phyloP scores from a whole-genome alignment of 495 filamentous ascomycete genomes.

The Daldinia caldariorum region DNA sequence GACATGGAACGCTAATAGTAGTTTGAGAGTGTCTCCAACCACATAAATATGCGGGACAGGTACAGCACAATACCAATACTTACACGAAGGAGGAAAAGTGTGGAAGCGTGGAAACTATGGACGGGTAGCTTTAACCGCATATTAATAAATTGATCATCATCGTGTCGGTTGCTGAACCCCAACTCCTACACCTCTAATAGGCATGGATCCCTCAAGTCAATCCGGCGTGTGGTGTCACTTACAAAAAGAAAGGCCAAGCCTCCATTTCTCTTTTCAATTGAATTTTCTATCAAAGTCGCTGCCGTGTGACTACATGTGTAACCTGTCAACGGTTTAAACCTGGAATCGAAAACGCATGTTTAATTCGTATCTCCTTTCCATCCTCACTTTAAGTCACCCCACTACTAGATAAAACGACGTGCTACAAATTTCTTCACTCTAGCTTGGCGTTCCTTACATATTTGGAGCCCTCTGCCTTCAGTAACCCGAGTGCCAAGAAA shows the following conservation, averaged over 20 bases:
- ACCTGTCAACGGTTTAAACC: slow-evolving; percentile 4
- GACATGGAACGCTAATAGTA: not conserved
- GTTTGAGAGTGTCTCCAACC: not conserved
- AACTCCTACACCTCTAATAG: slow-evolving; percentile 25
- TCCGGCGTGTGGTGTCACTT: slow-evolving; percentile 20
- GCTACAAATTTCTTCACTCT: slow-evolving; percentile 5
- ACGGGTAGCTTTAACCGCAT: slow-evolving; percentile 38
- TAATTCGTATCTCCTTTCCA: not conserved
- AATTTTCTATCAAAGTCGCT: slow-evolving; percentile 11
- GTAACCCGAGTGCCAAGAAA: slow-evolving; percentile 27
- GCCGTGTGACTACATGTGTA: slow-evolving; percentile 4
- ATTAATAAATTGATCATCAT: slow-evolving; percentile 37
- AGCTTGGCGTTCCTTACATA: slow-evolving; percentile 20
- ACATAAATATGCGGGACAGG: too few species aligned
- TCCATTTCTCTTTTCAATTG: slow-evolving; percentile 15
- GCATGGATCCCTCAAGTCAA: slow-evolving; percentile 16
- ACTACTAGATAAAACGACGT: slow-evolving; percentile 19
- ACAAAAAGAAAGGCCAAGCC: slow-evolving; percentile 17
- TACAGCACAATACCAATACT: not conserved
- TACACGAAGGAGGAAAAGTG: not conserved
- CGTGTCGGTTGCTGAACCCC: slow-evolving; percentile 15
- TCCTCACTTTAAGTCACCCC: slow-evolving; percentile 25
- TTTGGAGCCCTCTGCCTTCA: slow-evolving; percentile 10
- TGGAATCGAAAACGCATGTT: slow-evolving; percentile 12
- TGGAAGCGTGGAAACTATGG: not conserved